phyloP scores from a whole-genome alignment of 2,329 filamentous ascomycete genomes.

The Byssoonygena ceratinophila region DNA sequence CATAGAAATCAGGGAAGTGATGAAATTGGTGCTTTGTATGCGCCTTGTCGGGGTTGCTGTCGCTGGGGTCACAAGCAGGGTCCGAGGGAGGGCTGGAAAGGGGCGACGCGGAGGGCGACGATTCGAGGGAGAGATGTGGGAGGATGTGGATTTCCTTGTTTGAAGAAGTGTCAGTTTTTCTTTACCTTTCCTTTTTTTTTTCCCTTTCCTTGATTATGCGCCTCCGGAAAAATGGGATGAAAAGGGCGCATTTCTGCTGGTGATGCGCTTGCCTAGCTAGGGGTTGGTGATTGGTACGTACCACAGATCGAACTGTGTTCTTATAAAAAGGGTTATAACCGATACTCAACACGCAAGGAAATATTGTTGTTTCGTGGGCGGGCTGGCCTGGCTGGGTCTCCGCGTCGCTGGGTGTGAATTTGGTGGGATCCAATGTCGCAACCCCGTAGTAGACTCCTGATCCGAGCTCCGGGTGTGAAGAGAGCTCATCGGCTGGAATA shows the following conservation, averaged over 20 bases:
- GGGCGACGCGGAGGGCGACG: conserved; percentile 22
- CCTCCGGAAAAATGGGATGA: not conserved
- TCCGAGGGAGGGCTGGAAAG: not conserved
- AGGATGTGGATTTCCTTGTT: conserved; percentile 71
- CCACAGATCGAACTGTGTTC: conserved; percentile 71
- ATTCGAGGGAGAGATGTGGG: conserved; percentile 50
- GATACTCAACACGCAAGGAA: conserved; percentile 85
- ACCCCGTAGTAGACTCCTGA: conserved; percentile 93
- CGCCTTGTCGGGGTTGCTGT: not conserved
- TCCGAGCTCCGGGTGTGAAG: conserved; percentile 48
- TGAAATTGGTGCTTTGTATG: conserved; percentile 28
- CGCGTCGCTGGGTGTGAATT: conserved; percentile 25
- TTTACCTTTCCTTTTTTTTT: not conserved
- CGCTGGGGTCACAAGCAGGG: not conserved
- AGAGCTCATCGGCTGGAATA: conserved; percentile 58
- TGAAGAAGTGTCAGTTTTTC: not conserved
- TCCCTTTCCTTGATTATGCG: not conserved
- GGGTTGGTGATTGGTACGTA: too few relatives aligned
- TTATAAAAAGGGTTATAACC: conserved; percentile 98
- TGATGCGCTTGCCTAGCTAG: too few relatives aligned
- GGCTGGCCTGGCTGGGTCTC: conserved; percentile 1
- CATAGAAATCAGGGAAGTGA: conserved; percentile 67
- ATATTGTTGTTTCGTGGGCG: conserved; percentile 38
- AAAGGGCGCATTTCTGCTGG: not conserved
- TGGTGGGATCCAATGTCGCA: conserved; percentile 54